Evolutionary conservation across 495 filamentous ascomycete genomes (phyloP), one percentile per base, ranked within the genome.

Genomic region (Neurospora sp.): DNA sequence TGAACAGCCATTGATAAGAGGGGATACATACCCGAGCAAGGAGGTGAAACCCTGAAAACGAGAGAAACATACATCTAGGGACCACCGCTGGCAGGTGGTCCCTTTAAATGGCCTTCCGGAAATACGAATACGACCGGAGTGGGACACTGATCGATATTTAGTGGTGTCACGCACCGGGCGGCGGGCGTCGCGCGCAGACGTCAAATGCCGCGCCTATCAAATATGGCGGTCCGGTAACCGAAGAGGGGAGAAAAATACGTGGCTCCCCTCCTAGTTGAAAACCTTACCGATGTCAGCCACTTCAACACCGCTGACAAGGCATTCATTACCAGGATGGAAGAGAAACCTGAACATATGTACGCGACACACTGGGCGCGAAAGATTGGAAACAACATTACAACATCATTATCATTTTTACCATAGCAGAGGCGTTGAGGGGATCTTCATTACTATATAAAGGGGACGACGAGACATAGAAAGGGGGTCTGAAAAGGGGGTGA

Each of bases 1-100:
- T 74, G 41, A 73, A 70, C 72, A 44, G 71, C 71, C 23, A 70
- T 71, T 7, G n/a, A 39, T 16, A 59, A 54, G 48, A 54, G 20
- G 4, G 11, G 11, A 5, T 31, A 8, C 23, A 62, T 14, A 66
- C 6, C 27, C 3, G 18, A 18, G 27, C 23, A 14, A 35, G 54
- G 2, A 18, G 14, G 2, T 3, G 9, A n/a, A 27, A 6, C 11
- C 54, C 6, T n/a, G 27, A 18, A 7, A 59, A 54, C 2, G 9
- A 14, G 46, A 46, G 42, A 4, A 14, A 5, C 20, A 54, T 12
- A 27, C 20, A 0, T 11, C 4, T 11, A 62, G 23, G 27, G 54
- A 18, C 54, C 54, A 62, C 54, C 54, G 20, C 20, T 27, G 20
- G 48, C 18, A 59, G 54, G 23, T 35, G 54, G 54, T 35, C 54